These are phyloP conservation scores for Guadua angustifolia DNA, from an alignment of 176 grass and related monocot genomes.

Conservation along the genomic window DNA sequence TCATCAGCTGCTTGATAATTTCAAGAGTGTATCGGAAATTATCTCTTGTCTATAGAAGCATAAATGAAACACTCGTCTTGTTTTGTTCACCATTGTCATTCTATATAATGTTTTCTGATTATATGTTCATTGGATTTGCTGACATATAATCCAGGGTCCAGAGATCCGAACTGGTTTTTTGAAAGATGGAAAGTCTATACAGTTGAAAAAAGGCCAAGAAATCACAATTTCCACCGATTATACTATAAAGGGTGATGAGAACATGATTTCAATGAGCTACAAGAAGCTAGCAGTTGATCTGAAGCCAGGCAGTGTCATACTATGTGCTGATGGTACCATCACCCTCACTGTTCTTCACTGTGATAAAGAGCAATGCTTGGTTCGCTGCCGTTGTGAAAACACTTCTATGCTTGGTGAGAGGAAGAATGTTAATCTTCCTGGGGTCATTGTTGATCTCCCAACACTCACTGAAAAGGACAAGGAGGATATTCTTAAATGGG, in stretches of 20 bases:
- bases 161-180: slow-evolving; percentile 88
- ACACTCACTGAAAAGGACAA: slow-evolving; percentile 84
- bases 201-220: slow-evolving; percentile 76
- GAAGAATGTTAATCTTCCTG: slow-evolving; percentile 91
- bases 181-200: slow-evolving; percentile 75
- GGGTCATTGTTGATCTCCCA: slow-evolving; percentile 82
- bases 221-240: slow-evolving; percentile 75
- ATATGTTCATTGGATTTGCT: slow-evolving; percentile 10
- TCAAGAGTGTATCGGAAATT: background rate
- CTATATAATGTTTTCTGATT: slow-evolving; percentile 8
- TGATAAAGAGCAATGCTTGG: slow-evolving; percentile 60
- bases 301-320: slow-evolving; percentile 69
- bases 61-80: background rate
- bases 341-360: slow-evolving; percentile 64
- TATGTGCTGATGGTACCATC: slow-evolving; percentile 81
- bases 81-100: slow-evolving; percentile 14
- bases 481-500: slow-evolving; percentile 83
- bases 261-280: slow-evolving; percentile 81
- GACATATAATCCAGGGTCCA: slow-evolving; percentile 57
- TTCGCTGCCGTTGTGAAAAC: slow-evolving; percentile 76
- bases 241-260: slow-evolving; percentile 68
- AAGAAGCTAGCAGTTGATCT: slow-evolving; percentile 81
- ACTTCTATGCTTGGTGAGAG: slow-evolving; percentile 77
- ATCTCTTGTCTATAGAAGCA: background rate
- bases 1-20: slow-evolving; percentile 1